These are phyloP conservation scores for Phytophthora syringae DNA, from an alignment of 352 stramenopile genomes.

Conservation along the genomic window DNA sequence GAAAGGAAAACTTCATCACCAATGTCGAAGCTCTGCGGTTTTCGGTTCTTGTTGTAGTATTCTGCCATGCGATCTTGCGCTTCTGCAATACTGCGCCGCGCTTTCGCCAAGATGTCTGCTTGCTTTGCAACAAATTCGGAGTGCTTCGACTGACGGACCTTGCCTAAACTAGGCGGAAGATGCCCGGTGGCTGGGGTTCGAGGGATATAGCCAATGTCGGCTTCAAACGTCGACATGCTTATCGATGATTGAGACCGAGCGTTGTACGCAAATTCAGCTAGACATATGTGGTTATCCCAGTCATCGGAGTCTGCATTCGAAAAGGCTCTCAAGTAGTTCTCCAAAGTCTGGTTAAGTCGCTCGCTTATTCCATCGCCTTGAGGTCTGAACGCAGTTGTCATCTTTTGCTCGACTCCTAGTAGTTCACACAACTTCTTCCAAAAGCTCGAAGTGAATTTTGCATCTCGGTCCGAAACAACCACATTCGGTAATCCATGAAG, in stretches of 20 bases:
- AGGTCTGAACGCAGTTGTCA: no score
- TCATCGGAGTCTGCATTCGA: constrained; percentile 7
- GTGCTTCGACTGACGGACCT: background rate
- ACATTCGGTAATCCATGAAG: no score
- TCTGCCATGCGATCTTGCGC: background rate
- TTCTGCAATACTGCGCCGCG: background rate
- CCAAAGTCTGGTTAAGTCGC: no score
- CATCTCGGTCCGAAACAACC: no score
- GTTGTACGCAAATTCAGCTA: constrained; percentile 25
- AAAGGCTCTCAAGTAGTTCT: no score
- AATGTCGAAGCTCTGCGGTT: background rate
- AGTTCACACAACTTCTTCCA: constrained; percentile 14
- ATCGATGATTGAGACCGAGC: no score
- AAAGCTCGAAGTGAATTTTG: constrained; percentile 14
- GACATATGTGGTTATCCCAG: constrained; percentile 17
- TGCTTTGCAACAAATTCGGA: background rate
- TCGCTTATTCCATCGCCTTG: no score
- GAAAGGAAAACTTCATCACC: no score
- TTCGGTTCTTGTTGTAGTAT: background rate
- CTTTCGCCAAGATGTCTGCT: background rate
- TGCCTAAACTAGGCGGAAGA: background rate
- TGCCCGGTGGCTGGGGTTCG: constrained; percentile 4
- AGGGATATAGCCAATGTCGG: no score
- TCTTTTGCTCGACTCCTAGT: constrained; percentile 6
- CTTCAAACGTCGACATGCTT: no score